Evolutionary conservation across 2,329 filamentous ascomycete genomes (phyloP), one percentile per base, ranked within the genome.

Genomic region (Domatiomyces catenatus): DNA sequence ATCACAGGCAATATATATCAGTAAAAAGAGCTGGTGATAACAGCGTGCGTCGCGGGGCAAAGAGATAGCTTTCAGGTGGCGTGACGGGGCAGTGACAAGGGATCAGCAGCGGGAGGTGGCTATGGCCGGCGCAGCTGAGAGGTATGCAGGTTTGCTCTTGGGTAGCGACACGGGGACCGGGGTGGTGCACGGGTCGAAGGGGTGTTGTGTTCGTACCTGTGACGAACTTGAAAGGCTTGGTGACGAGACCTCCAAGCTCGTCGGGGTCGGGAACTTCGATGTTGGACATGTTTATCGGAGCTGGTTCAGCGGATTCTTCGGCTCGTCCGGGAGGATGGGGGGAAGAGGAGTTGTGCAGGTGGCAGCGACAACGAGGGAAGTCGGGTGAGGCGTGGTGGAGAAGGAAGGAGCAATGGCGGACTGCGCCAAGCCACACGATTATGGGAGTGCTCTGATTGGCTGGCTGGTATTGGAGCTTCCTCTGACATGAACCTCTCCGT

Each of bases 141-240:
- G 12, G 3, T 17, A 28, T 17, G 22, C 12, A 39, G 46, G 28
- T 15, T 10, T 5, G 32, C 32, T 15, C 7, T 39, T 39, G 32
- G 15, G 3, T 8, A 39, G 32, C 12, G 12, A 39, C 32, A 39
- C 32, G 15, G 32, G 12, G 10, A 39, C 4, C 32, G 32, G 10
- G 32, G 12, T 4, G 5, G 28, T 39, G 32, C 32, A 15, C 32
- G 32, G 32, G 32, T 39, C 10, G 32, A 15, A 3, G 32, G 32
- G 15, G 15, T 39, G 32, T 44, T 60, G 15, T 39, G 32, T 44
- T 60, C 66, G 58, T 67, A 70, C 67, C 68, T 58, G 68, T 60
- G 42, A 60, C 67, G 65, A 65, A 60, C 85, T 98, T 98, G 84
- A 98, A 98, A 73, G 93, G 93, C 83, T 95, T 98, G 75, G 89